A percentile compares a stretch with the other conserved stretches of the same genome.
Conservation (phyloP, 2,329 filamentous ascomycete species). For the Pseudogymnoascus sp. region DNA sequence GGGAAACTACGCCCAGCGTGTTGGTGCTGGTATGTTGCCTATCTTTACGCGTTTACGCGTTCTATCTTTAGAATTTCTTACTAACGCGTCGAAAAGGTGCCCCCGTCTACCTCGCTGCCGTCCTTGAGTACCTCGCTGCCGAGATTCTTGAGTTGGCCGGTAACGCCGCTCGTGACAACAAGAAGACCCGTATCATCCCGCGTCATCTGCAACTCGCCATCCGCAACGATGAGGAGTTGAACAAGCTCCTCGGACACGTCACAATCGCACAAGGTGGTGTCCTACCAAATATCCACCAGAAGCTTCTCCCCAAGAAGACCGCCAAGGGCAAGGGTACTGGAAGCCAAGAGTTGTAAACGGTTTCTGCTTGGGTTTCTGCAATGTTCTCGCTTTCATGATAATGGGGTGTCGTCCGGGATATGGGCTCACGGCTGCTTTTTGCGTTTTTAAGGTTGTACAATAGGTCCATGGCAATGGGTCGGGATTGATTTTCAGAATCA, state of each 20-base stretch:
- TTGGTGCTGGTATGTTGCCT: constrained; percentile 70
- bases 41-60: constrained; percentile 9
- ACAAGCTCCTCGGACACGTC: constrained; percentile 94
- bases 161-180: constrained; percentile 98
- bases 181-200: constrained; percentile 99
- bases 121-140: constrained; percentile 96
- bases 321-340: constrained; percentile 85
- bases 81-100: constrained; percentile 47
- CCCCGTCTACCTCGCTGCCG: constrained; percentile 92
- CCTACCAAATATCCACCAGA: constrained; percentile 94
- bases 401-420: constrained; percentile 67
- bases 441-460: constrained; percentile 61
- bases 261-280: constrained; percentile 97
- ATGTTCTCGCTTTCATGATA: constrained; percentile 55
- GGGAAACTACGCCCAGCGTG: constrained; percentile 99
- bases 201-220: constrained; percentile 98
- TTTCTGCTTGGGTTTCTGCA: constrained; percentile 49
- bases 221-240: constrained; percentile 98
- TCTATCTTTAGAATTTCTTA: constrained; percentile 15
- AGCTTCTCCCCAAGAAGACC: constrained; percentile 99
- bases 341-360: constrained; percentile 86
- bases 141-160: constrained; percentile 99
- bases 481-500: constrained; percentile 29
- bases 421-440: constrained; percentile 63
- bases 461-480: constrained; percentile 54